These are phyloP conservation scores for Kwoniella pini DNA, from an alignment of 768 basidiomycete genomes.

Conservation along the genomic window DNA sequence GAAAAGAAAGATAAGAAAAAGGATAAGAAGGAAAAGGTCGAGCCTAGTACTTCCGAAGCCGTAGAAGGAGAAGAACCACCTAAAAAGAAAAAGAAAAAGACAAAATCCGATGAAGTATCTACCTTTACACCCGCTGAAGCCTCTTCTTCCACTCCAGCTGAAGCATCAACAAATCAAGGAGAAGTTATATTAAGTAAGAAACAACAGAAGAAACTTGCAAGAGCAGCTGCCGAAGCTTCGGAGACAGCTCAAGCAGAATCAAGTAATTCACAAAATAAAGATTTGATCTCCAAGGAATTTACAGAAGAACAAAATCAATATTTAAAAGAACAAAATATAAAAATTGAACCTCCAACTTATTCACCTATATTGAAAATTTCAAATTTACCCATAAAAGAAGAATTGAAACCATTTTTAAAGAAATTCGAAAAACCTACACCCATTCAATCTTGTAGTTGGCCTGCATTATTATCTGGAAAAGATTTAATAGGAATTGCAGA, in stretches of 20 bases:
- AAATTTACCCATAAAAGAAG: conserved; percentile 67
- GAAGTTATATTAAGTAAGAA: conserved; percentile 33
- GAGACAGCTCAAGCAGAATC: conserved; percentile 10
- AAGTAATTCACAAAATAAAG: no score
- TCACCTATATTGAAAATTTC: conserved; percentile 71
- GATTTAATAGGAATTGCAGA: conserved; percentile 94
- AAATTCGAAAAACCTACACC: conserved; percentile 86
- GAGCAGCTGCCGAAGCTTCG: conserved; percentile 24
- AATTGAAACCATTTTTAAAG: conserved; percentile 66
- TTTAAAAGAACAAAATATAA: conserved; percentile 71
- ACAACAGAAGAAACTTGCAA: conserved; percentile 41
- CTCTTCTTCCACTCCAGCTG: neutral
- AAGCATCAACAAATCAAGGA: conserved; percentile 11
- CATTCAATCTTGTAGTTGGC: conserved; percentile 95
- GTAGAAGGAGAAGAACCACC: conserved; percentile 8
- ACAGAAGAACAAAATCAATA: conserved; percentile 63
- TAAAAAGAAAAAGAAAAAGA: conserved; percentile 34
- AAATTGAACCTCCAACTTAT: conserved; percentile 62
- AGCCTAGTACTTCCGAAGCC: conserved; percentile 1
- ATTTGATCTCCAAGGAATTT: no score
- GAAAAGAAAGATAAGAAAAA: conserved; percentile 41
- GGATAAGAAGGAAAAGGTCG: conserved; percentile 16
- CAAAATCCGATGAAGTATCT: conserved; percentile 2
- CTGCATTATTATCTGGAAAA: conserved; percentile 68
- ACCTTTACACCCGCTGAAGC: neutral